A percentile compares a stretch with the other conserved stretches of the same genome.
Conservation (phyloP, 805 yeast species). For the Isabelozyma heimii region DNA sequence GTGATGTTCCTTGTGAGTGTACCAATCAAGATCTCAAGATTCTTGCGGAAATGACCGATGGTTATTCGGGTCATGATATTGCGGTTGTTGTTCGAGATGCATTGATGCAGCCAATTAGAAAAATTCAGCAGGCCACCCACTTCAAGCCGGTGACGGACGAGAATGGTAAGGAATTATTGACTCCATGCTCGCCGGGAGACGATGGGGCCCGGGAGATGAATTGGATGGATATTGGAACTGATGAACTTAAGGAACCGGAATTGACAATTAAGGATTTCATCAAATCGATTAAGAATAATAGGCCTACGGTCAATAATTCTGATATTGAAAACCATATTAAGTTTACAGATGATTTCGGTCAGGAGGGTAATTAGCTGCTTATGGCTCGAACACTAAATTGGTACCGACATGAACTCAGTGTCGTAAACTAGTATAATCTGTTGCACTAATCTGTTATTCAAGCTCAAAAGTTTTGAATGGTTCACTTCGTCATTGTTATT, state of each 20-base stretch:
- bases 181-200: constrained; percentile 99
- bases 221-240: constrained; percentile 90
- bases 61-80: constrained; percentile 96
- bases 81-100: constrained; percentile 98
- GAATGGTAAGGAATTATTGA: constrained; percentile 47
- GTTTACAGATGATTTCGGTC: constrained; percentile 94
- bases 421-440: too few species aligned
- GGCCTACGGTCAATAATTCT: constrained; percentile 90
- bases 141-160: constrained; percentile 61
- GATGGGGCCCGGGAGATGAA: constrained; percentile 78
- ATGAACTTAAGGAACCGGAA: constrained; percentile 87
- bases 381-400: too few species aligned
- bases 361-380: constrained; percentile 73
- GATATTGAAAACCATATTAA: constrained; percentile 82
- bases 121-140: constrained; percentile 94
- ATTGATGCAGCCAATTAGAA: constrained; percentile 94
- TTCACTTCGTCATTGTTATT: not conserved
- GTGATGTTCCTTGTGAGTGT: constrained; percentile 81
- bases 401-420: too few species aligned
- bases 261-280: constrained; percentile 88
- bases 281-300: constrained; percentile 83
- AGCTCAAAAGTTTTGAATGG: too few species aligned
- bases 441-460: too few species aligned
- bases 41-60: constrained; percentile 91
- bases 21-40: constrained; percentile 69